These are phyloP conservation scores for Citrus glauca DNA, from an alignment of 345 rosid species.

Conservation along the genomic window DNA sequence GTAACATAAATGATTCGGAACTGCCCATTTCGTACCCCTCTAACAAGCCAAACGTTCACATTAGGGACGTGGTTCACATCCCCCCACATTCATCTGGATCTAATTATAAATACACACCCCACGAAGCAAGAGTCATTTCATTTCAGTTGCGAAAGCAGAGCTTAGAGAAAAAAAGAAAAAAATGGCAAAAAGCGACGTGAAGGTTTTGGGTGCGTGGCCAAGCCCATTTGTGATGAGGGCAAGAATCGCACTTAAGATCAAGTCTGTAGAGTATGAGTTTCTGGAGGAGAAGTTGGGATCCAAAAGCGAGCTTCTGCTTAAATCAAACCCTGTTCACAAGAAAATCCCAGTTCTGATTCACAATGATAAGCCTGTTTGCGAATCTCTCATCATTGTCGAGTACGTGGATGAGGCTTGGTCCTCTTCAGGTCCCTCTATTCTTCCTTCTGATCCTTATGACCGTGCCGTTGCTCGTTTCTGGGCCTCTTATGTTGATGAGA, in stretches of 20 bases:
- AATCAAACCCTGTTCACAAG: constrained; percentile 75
- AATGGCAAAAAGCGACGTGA: constrained; percentile 42
- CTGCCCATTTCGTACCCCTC: background rate
- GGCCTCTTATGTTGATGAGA: constrained; percentile 67
- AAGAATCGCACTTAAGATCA: constrained; percentile 65
- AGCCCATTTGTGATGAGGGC: constrained; percentile 79
- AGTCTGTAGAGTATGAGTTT: constrained; percentile 55
- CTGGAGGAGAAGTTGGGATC: constrained; percentile 42
- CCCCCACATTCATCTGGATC: background rate
- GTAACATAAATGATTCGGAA: background rate
- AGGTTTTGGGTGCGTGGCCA: constrained; percentile 72
- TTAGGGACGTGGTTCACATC: background rate
- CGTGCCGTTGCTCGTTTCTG: constrained; percentile 74
- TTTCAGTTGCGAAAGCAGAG: background rate
- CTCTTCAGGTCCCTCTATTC: constrained; percentile 47
- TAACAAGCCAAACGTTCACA: too few relatives aligned
- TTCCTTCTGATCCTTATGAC: constrained; percentile 62
- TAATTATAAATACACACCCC: background rate
- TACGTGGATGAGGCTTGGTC: constrained; percentile 72
- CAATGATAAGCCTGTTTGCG: constrained; percentile 52
- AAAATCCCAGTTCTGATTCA: constrained; percentile 80
- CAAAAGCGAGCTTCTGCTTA: constrained; percentile 64
- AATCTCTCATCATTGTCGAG: constrained; percentile 62
- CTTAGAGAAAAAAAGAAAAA: background rate
- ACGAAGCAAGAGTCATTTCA: background rate